These are phyloP conservation scores for Prillingera fragicola DNA, from an alignment of 1,284 basidiomycete genomes.

Conservation along the genomic window DNA sequence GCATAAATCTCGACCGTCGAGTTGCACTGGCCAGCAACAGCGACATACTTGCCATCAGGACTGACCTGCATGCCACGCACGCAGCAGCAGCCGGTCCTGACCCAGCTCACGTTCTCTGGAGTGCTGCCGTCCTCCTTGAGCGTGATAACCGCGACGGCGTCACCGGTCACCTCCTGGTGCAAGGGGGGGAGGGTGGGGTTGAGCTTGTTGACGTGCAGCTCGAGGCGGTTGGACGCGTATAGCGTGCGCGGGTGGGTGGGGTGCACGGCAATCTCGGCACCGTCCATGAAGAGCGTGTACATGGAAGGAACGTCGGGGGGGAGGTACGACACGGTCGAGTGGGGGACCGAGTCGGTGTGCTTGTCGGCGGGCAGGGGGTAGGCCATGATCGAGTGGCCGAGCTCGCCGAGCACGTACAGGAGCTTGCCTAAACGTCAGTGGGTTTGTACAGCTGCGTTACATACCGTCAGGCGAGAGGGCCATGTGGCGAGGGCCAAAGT, in stretches of 20 bases:
- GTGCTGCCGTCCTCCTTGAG: slow-evolving; percentile 24
- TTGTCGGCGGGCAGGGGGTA: slow-evolving; percentile 28
- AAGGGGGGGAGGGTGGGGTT: slow-evolving; percentile 19
- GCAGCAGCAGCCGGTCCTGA: slow-evolving; percentile 35
- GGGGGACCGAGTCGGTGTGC: slow-evolving; percentile 15
- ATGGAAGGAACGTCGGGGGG: slow-evolving; percentile 32
- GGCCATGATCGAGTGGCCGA: slow-evolving; percentile 32
- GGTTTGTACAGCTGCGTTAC: slow-evolving; percentile 7
- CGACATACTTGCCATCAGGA: slow-evolving; percentile 40
- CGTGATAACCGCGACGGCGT: slow-evolving; percentile 38
- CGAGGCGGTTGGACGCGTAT: slow-evolving; percentile 44
- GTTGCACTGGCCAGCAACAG: slow-evolving; percentile 39
- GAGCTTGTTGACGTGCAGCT: slow-evolving; percentile 32
- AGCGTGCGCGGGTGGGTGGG: slow-evolving; percentile 28
- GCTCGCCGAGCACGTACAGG: slow-evolving; percentile 44
- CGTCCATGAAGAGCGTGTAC: slow-evolving; percentile 29
- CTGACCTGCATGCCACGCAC: slow-evolving; percentile 41
- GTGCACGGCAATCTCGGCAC: slow-evolving; percentile 37
- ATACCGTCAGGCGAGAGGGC: slow-evolving; percentile 35
- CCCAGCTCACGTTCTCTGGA: slow-evolving; percentile 26
- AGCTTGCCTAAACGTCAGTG: slow-evolving; percentile 27
- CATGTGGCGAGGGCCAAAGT: slow-evolving; percentile 42
- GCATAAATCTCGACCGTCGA: slow-evolving; percentile 40
- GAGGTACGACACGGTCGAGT: slow-evolving; percentile 15
- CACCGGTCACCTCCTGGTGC: slow-evolving; percentile 26